Evolutionary conservation across 345 rosid genomes (phyloP).

Genomic region (Leavenworthia alabamica): DNA sequence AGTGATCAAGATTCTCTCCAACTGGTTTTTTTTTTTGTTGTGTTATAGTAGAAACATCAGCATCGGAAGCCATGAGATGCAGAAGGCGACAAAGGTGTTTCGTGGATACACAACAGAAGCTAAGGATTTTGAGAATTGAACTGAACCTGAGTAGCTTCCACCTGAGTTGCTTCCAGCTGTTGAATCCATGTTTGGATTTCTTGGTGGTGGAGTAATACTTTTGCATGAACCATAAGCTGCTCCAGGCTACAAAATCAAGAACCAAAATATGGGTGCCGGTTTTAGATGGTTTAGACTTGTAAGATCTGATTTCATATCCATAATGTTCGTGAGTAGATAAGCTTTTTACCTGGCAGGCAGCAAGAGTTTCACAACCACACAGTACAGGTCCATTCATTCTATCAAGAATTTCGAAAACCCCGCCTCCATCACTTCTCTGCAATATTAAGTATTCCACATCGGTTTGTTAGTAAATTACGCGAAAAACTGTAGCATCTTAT

Average conservation of each 20-base stretch:
- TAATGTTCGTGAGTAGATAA: background rate
- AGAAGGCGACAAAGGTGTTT: conserved; percentile 29
- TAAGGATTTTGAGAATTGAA: conserved; percentile 66
- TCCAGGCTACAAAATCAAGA: conserved; percentile 52
- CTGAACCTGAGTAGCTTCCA: conserved; percentile 83
- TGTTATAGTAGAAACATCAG: conserved; percentile 35
- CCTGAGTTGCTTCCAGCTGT: conserved; percentile 22
- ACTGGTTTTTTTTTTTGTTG: conserved; percentile 8
- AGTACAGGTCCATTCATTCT: conserved; percentile 75
- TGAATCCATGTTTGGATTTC: conserved; percentile 41
- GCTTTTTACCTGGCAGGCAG: conserved; percentile 78
- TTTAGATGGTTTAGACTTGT: background rate
- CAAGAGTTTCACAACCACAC: conserved; percentile 72
- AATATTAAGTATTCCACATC: conserved; percentile 6
- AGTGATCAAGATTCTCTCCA: conserved; percentile 20
- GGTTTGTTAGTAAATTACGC: background rate
- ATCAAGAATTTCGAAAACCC: conserved; percentile 77
- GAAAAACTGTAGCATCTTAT: background rate
- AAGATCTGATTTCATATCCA: background rate
- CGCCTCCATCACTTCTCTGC: conserved; percentile 96
- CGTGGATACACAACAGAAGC: conserved; percentile 33
- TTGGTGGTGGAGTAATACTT: conserved; percentile 44
- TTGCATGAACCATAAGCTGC: conserved; percentile 88
- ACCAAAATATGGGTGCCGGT: background rate
- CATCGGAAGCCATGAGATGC: conserved; percentile 37